These are phyloP conservation scores for Geotrichum histeridarum DNA, from an alignment of 1,139 yeast species.

Conservation along the genomic window DNA sequence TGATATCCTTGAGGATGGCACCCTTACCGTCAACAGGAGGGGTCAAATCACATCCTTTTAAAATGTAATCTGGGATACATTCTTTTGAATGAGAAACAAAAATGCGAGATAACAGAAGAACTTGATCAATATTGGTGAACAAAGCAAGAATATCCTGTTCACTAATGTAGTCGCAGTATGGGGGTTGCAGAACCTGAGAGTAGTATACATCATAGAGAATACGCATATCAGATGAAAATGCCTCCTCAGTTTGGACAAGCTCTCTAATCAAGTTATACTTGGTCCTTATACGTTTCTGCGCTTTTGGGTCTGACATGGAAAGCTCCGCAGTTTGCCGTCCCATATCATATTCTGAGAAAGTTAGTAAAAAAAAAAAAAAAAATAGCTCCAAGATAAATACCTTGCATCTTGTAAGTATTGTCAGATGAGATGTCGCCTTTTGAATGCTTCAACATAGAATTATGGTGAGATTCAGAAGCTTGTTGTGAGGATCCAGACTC, in stretches of 20 bases:
- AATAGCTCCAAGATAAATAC: too few relatives aligned
- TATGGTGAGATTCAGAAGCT: too few relatives aligned
- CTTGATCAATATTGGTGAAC: slow-evolving; percentile 34
- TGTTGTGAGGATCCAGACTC: too few relatives aligned
- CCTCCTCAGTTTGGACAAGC: slow-evolving; percentile 36
- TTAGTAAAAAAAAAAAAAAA: too few relatives aligned
- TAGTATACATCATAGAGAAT: slow-evolving; percentile 34
- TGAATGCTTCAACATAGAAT: too few relatives aligned
- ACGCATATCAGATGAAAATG: slow-evolving; percentile 36
- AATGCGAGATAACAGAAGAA: slow-evolving; percentile 30
- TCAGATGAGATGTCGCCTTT: too few relatives aligned
- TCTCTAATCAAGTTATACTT: slow-evolving; percentile 36
- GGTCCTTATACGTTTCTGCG: slow-evolving; percentile 25
- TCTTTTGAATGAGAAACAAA: slow-evolving; percentile 29
- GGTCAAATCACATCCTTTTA: slow-evolving; percentile 20
- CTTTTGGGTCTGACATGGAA: background rate
- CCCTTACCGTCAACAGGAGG: slow-evolving; percentile 19
- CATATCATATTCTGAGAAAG: too few relatives aligned
- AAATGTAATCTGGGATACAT: slow-evolving; percentile 28
- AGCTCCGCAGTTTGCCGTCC: too few relatives aligned
- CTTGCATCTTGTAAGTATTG: too few relatives aligned
- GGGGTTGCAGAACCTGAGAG: slow-evolving; percentile 26
- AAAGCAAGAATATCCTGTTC: slow-evolving; percentile 30
- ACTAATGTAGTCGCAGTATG: slow-evolving; percentile 31
- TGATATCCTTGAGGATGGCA: slow-evolving; percentile 27